Percentiles rank a stretch among this genome's conserved stretches.
These are phyloP conservation scores for Cryptosporidium bovis DNA, from an alignment of 169 alveolate genomes.

Conservation along the genomic window DNA sequence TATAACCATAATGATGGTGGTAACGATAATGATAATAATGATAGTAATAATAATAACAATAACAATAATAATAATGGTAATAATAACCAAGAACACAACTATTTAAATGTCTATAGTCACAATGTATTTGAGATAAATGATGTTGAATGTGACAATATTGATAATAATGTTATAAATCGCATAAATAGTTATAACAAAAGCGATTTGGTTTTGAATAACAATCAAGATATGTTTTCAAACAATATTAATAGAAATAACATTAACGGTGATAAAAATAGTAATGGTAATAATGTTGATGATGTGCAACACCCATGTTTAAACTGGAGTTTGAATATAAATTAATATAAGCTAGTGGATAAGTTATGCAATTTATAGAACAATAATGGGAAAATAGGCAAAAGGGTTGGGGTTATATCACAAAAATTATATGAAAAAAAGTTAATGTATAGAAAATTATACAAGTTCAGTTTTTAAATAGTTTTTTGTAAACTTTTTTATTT, in stretches of 20 bases:
- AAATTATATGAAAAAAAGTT: neutral
- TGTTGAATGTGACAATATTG: neutral
- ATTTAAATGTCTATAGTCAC: neutral
- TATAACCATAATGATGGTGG: neutral
- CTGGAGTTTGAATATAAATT: slow-evolving; percentile 23
- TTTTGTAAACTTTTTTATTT: slow-evolving; percentile 10
- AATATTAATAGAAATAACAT: neutral
- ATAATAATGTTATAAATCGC: neutral
- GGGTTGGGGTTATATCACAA: neutral
- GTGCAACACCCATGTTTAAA: slow-evolving; percentile 50
- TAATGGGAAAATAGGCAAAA: neutral
- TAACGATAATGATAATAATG: neutral
- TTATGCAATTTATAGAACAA: too few relatives aligned
- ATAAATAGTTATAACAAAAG: neutral
- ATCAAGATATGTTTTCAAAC: neutral
- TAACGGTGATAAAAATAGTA: neutral
- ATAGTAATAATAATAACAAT: neutral
- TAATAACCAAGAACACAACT: neutral
- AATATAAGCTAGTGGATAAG: neutral
- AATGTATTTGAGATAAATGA: neutral
- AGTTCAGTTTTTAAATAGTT: slow-evolving; percentile 5
- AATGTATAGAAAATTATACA: neutral
- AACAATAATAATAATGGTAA: neutral
- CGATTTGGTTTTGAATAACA: too few relatives aligned
- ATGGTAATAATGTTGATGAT: neutral